Evolutionary conservation across 208 protist genomes (phyloP), one percentile per base, ranked within the genome.

Genomic region (Leishmania amazonensis): DNA sequence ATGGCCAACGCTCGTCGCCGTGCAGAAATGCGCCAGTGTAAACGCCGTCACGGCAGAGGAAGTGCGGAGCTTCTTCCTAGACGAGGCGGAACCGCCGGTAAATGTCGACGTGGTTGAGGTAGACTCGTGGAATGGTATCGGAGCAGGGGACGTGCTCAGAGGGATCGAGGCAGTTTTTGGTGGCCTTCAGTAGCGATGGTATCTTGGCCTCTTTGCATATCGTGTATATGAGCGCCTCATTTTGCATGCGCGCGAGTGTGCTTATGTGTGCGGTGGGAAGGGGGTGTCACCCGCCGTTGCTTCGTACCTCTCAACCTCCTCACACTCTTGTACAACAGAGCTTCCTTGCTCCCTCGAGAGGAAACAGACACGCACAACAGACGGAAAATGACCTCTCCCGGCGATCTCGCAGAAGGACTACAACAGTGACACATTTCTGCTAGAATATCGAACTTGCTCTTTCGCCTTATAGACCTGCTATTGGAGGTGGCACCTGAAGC

Each of bases 41-140:
- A 80, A 88, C 62, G 72, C 88, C n/a, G 83, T 97, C 77, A 91
- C 88, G 42, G 49, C 74, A n/a, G 70, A 78, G 9, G 92, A 96
- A 47, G 80, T 89, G 28, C 24, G 17, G 15, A 79, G 80, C 42
- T 88, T 94, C 57, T 79, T 95, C 24, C 78, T 71, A 15, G 81
- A 79, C 13, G 73, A 67, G 15, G 40, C 60, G 19, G 15, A 17
- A 2, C 51, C 24, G 4, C 67, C 75, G 6, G 64, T 58, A 8
- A 71, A 80, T 24, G n/a, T 78, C 17, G 51, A 57, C 40, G 40
- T 94, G 40, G 31, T 97, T 31, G 88, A 88, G 77, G 88, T 91
- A 15, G 92, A 96, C 84, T 93, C 92, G 68, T 97, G 92, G 94
- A 96, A 95, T 76, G 92, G 91, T 1, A 67, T 94, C 6, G 94